Percentiles rank a stretch among this genome's conserved stretches.
phyloP scores from a whole-genome alignment of 2,329 filamentous ascomycete genomes.

The Penicillium psychrosexuale region DNA sequence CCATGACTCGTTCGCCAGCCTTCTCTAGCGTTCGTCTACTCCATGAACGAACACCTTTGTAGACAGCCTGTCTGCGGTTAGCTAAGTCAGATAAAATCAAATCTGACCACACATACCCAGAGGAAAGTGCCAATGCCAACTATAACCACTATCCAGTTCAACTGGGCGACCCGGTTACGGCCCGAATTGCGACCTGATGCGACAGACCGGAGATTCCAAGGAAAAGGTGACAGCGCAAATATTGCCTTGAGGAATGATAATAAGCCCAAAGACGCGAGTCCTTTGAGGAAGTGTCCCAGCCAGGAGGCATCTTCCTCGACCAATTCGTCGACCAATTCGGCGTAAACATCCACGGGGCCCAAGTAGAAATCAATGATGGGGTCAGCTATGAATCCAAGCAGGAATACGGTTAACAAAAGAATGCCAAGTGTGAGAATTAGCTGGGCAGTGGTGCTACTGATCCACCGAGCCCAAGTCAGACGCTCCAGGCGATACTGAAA shows the following conservation, averaged over 20 bases:
- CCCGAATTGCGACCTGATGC: conserved; percentile 59
- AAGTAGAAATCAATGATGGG: conserved; percentile 86
- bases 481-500: conserved; percentile 79
- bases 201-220: conserved; percentile 68
- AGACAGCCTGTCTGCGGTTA: conserved; percentile 60
- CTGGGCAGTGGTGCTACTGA: conserved; percentile 66
- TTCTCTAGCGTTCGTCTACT: conserved; percentile 70
- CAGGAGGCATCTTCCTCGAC: conserved; percentile 60
- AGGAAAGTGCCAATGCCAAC: conserved; percentile 79
- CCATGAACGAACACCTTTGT: conserved; percentile 74
- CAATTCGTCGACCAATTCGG: conserved; percentile 35
- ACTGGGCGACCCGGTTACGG: conserved; percentile 70
- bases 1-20: conserved; percentile 75
- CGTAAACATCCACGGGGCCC: conserved; percentile 66
- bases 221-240: conserved; percentile 67
- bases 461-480: conserved; percentile 68
- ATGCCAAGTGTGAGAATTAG: conserved; percentile 68
- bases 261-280: conserved; percentile 82
- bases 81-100: neutral
- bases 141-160: conserved; percentile 75
- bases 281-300: conserved; percentile 82
- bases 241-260: conserved; percentile 81
- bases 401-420: conserved; percentile 69
- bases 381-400: conserved; percentile 87
- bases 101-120: conserved; percentile 54